phyloP scores from a whole-genome alignment of 2,329 filamentous ascomycete genomes.

The Epichloe festucae region DNA sequence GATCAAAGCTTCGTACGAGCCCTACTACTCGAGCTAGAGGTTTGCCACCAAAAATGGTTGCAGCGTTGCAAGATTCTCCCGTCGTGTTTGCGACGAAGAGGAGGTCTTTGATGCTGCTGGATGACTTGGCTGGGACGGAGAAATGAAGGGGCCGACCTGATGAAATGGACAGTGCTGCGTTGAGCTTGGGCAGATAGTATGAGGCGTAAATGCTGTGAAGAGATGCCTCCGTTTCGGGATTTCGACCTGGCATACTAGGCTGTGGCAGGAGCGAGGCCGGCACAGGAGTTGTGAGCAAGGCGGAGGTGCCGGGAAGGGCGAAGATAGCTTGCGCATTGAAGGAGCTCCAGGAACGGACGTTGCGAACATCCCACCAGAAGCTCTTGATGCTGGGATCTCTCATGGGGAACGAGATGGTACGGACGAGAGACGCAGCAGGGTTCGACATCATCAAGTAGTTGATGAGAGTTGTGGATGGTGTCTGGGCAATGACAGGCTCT shows the following conservation, averaged over 20 bases:
- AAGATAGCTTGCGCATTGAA: conserved; percentile 65
- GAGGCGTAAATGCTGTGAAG: conserved; percentile 64
- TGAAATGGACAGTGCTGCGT: conserved; percentile 66
- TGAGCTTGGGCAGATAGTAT: conserved; percentile 77
- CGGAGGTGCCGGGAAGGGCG: conserved; percentile 57
- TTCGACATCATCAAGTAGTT: conserved; percentile 69
- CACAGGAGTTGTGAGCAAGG: conserved; percentile 59
- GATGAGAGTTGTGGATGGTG: conserved; percentile 52
- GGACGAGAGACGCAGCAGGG: conserved; percentile 70
- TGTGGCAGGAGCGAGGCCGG: conserved; percentile 47
- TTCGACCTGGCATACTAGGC: conserved; percentile 43
- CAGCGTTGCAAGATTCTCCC: conserved; percentile 42
- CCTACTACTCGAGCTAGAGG: conserved; percentile 53
- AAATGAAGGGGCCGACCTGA: conserved; percentile 51
- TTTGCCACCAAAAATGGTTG: conserved; percentile 36
- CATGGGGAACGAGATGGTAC: conserved; percentile 57
- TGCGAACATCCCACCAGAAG: conserved; percentile 94
- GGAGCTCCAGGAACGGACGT: conserved; percentile 68
- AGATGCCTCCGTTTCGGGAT: conserved; percentile 65
- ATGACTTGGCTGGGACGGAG: conserved; percentile 25
- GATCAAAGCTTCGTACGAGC: conserved; percentile 81
- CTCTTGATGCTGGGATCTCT: conserved; percentile 60
- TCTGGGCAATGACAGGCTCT: conserved; percentile 26
- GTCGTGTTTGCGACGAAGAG: conserved; percentile 53
- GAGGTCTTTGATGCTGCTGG: conserved; percentile 32